Percentiles rank a stretch among this genome's conserved stretches.
Evolutionary conservation across 352 stramenopile species (phyloP).

Genomic region (Blastocystis sp.): DNA sequence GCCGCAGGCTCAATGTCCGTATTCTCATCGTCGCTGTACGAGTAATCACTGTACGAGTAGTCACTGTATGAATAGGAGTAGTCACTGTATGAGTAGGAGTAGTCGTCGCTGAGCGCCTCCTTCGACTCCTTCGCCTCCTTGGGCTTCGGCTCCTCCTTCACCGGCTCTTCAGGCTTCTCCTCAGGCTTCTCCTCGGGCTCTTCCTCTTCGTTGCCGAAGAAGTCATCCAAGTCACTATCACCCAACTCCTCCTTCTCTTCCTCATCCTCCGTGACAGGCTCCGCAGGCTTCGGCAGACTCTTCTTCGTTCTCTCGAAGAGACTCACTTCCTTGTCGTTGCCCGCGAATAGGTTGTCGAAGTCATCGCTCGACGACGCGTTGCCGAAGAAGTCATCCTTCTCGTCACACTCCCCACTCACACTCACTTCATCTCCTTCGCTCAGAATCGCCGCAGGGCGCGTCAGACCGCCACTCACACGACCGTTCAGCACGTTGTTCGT

Average conservation of each 20-base stretch:
- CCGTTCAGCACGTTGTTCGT: constrained; percentile 48
- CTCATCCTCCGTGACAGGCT: neutral
- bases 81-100: constrained; percentile 46
- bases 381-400: constrained; percentile 50
- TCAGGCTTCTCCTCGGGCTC: constrained; percentile 29
- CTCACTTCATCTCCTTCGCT: constrained; percentile 11
- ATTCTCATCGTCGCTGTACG: constrained; percentile 11
- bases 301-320: neutral
- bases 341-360: neutral
- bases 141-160: constrained; percentile 38
- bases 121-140: constrained; percentile 21
- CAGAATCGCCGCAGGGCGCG: neutral
- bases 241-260: neutral
- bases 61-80: constrained; percentile 39
- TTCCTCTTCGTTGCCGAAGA: constrained; percentile 41
- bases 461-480: neutral
- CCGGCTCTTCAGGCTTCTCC: constrained; percentile 12
- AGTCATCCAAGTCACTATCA: constrained; percentile 17
- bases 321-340: neutral
- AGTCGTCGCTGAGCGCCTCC: neutral
- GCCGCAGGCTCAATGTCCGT: neutral
- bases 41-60: constrained; percentile 26
- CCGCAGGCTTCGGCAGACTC: neutral
- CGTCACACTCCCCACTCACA: neutral
- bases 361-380: neutral